Evolutionary conservation across 2,329 filamentous ascomycete species (phyloP).

Genomic region (Daldinia sp.): DNA sequence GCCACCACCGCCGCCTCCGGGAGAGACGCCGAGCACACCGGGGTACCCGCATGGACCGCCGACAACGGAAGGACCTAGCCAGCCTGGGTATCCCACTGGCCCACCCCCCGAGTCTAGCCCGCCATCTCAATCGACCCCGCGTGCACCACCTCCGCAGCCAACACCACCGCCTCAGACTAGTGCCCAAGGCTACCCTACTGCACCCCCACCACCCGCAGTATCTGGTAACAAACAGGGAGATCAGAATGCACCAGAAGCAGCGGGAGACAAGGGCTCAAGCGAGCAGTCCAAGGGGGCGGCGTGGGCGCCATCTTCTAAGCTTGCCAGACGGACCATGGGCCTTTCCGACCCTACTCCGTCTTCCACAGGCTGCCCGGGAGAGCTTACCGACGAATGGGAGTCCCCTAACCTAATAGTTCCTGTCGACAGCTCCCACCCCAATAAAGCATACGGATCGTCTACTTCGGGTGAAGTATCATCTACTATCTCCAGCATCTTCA

Average conservation of each 20-base stretch:
- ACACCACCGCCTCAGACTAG: neutral
- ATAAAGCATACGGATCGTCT: slow-evolving; percentile 63
- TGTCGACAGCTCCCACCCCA: slow-evolving; percentile 64
- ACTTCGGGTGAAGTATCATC: slow-evolving; percentile 66
- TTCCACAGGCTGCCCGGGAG: slow-evolving; percentile 56
- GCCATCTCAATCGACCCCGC: neutral
- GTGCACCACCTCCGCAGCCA: neutral
- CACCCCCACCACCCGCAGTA: slow-evolving; percentile 3
- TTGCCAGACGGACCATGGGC: neutral
- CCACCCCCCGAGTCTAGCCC: neutral
- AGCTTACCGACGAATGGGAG: slow-evolving; percentile 61
- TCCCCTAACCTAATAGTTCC: slow-evolving; percentile 74
- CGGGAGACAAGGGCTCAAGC: neutral
- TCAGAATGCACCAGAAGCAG: neutral
- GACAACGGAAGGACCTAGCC: neutral
- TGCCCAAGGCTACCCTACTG: neutral
- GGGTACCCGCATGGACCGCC: slow-evolving; percentile 1
- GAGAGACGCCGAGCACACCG: neutral
- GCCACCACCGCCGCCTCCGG: neutral
- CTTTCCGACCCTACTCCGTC: neutral
- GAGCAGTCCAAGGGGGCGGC: neutral
- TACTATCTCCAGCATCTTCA: slow-evolving; percentile 70
- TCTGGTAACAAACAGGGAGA: neutral
- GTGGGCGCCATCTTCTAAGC: slow-evolving; percentile 1
- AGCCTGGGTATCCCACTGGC: slow-evolving; percentile 1